Evolutionary conservation across 164 flowering plant species (phyloP).

Genomic region (Tinospora cordifolia): DNA sequence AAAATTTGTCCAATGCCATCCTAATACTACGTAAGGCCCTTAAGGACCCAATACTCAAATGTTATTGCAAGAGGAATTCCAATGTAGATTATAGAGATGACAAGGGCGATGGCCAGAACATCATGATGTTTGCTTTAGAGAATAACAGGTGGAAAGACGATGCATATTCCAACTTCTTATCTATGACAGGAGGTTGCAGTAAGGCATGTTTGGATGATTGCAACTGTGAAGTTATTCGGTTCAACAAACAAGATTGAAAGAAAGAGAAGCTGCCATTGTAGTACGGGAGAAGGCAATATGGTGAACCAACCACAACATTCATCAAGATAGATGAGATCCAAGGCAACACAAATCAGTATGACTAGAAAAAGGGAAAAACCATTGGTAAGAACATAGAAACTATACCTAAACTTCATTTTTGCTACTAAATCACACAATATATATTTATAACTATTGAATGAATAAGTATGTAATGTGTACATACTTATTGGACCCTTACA

Average conservation of each 20-base stretch:
- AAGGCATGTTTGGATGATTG: constrained; percentile 17
- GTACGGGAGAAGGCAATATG: neutral
- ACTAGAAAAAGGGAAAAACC: too few relatives aligned
- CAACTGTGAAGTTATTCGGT: constrained; percentile 5
- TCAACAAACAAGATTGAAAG: neutral
- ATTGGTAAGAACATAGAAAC: too few relatives aligned
- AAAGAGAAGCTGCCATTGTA: constrained; percentile 18
- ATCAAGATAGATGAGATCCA: too few relatives aligned
- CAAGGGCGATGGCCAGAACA: neutral
- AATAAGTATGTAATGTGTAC: too few relatives aligned
- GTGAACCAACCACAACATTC: neutral
- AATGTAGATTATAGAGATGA: neutral
- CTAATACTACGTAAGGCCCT: too few relatives aligned
- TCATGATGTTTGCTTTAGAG: neutral
- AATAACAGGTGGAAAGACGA: neutral
- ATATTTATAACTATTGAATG: too few relatives aligned
- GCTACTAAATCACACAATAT: too few relatives aligned
- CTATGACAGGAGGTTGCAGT: neutral
- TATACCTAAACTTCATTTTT: too few relatives aligned
- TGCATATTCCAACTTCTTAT: neutral
- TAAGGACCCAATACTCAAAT: neutral
- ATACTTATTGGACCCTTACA: too few relatives aligned
- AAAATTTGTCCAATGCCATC: too few relatives aligned
- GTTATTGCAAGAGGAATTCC: constrained; percentile 9
- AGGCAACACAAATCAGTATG: too few relatives aligned